Evolutionary conservation across 129 eudicot genomes (phyloP).

Genomic region (Apium graveolens): DNA sequence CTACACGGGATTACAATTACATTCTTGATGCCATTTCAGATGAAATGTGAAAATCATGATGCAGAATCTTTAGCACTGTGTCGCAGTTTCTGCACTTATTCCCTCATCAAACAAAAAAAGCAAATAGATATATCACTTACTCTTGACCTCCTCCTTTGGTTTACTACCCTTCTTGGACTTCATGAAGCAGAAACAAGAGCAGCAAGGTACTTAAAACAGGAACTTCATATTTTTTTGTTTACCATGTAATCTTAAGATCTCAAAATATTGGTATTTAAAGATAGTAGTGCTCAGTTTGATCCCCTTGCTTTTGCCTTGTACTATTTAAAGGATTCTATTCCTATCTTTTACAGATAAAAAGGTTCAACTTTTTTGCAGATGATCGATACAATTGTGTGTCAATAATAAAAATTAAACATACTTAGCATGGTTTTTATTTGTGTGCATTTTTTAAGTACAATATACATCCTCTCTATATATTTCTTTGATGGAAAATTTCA

Average conservation of each 20-base stretch:
- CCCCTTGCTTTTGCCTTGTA: neutral
- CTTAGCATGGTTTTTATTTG: neutral
- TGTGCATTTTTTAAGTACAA: neutral
- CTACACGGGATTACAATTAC: slow-evolving; percentile 3
- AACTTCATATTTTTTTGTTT: slow-evolving; percentile 25
- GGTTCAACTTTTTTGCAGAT: neutral
- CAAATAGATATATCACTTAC: neutral
- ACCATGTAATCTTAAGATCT: neutral
- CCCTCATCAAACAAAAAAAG: neutral
- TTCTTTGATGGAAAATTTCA: slow-evolving; percentile 1
- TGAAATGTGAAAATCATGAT: neutral
- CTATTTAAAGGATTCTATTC: neutral
- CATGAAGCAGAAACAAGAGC: slow-evolving; percentile 43
- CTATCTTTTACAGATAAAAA: slow-evolving; percentile 1
- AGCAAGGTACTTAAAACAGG: slow-evolving; percentile 36
- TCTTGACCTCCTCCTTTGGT: slow-evolving; percentile 24
- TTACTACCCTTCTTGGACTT: slow-evolving; percentile 20
- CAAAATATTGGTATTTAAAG: neutral
- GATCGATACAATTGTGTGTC: neutral
- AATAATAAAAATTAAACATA: neutral
- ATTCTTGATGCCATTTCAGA: neutral
- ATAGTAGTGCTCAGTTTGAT: neutral
- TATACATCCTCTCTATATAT: neutral
- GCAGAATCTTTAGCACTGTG: neutral
- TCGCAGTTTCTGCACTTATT: neutral